These are phyloP conservation scores for Fusarium clavum DNA, from an alignment of 2,329 filamentous ascomycete species.

Conservation along the genomic window DNA sequence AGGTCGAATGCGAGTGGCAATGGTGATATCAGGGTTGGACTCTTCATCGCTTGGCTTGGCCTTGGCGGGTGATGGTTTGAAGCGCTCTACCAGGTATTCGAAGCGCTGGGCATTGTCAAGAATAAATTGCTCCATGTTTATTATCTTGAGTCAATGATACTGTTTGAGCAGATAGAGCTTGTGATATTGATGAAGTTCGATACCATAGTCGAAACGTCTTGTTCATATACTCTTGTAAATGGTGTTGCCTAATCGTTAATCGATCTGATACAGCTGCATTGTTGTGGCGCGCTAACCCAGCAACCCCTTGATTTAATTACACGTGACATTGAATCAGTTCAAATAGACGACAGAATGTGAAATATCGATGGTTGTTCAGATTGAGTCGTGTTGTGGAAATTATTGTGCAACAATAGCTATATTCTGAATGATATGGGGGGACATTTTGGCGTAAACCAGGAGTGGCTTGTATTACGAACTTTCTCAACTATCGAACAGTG, in stretches of 20 bases:
- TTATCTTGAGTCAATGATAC: accelerated
- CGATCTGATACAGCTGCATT: neutral
- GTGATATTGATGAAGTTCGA: neutral
- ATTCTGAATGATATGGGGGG: neutral
- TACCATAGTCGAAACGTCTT: neutral
- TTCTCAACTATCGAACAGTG: neutral
- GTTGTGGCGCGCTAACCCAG: slow-evolving; percentile 33
- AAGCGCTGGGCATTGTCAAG: slow-evolving; percentile 49
- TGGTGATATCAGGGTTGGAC: slow-evolving; percentile 48
- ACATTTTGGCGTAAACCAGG: too few species aligned
- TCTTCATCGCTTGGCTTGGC: slow-evolving; percentile 9
- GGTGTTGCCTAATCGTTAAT: slow-evolving; percentile 39
- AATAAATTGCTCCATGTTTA: slow-evolving; percentile 51
- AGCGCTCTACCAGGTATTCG: slow-evolving; percentile 44
- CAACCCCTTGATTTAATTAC: slow-evolving; percentile 14
- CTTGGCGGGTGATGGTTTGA: slow-evolving; percentile 41
- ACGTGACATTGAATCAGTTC: neutral
- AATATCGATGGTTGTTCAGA: neutral
- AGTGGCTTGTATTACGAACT: neutral
- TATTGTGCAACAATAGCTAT: neutral
- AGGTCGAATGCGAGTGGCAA: slow-evolving; percentile 53
- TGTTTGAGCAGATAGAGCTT: neutral
- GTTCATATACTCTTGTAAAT: slow-evolving; percentile 20
- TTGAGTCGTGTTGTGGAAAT: neutral
- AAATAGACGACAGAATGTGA: neutral